Conservation (phyloP, 306 rosid species). For the Begonia fuchsioides region DNA sequence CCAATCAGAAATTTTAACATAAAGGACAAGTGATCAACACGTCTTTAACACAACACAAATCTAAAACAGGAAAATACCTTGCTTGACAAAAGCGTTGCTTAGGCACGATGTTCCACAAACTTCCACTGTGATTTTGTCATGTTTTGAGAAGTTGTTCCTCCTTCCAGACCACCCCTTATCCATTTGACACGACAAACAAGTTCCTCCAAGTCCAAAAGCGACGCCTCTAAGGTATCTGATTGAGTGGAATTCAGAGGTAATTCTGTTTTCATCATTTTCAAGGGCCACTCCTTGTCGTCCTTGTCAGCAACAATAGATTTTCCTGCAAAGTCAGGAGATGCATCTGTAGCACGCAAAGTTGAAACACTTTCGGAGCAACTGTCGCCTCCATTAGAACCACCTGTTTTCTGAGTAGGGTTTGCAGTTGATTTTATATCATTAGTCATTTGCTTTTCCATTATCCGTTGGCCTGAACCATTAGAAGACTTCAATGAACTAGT, state of each 20-base stretch:
- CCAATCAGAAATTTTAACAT: too few relatives aligned
- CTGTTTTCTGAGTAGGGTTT: conserved; percentile 3
- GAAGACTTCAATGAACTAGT: conserved; percentile 1
- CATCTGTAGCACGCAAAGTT: conserved; percentile 10
- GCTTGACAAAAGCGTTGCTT: conserved; percentile 5
- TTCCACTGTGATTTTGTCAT: conserved; percentile 33
- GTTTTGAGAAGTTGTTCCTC: conserved; percentile 28
- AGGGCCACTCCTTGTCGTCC: conserved; percentile 13
- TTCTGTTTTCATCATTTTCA: conserved; percentile 26
- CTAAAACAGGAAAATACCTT: background rate
- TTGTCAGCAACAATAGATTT: conserved; percentile 6
- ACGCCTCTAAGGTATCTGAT: conserved; percentile 37
- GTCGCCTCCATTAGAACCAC: conserved; percentile 11
- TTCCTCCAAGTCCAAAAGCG: conserved; percentile 69
- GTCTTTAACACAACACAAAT: too few relatives aligned
- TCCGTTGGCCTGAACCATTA: too few relatives aligned
- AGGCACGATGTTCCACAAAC: conserved; percentile 23
- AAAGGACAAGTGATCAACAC: too few relatives aligned
- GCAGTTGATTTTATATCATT: conserved; percentile 6
- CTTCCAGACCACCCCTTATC: conserved; percentile 37
- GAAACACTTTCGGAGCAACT: conserved; percentile 16
- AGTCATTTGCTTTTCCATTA: conserved; percentile 5
- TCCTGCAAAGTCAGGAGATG: conserved; percentile 15
- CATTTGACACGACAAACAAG: conserved; percentile 53
- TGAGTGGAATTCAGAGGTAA: conserved; percentile 27